Evolutionary conservation across 169 alveolate genomes (phyloP).

Genomic region (Theileria parva): DNA sequence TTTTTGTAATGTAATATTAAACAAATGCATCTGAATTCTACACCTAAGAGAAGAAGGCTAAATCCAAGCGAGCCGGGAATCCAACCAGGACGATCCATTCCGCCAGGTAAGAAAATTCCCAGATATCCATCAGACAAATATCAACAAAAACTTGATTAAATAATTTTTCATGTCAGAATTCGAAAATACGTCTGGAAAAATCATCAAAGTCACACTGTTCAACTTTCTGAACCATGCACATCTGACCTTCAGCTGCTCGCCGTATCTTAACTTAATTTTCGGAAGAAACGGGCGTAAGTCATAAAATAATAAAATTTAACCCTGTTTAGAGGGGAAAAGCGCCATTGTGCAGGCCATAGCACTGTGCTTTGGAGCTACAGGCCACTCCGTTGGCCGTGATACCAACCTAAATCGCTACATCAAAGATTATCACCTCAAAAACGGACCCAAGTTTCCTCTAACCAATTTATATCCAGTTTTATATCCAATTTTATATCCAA

Average conservation of each 20-base stretch:
- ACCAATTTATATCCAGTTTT: constrained; percentile 2
- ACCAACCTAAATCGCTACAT: constrained; percentile 67
- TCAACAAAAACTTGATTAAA: neutral
- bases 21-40: constrained; percentile 13
- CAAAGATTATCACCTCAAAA: constrained; percentile 77
- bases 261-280: constrained; percentile 71
- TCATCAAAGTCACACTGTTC: constrained; percentile 63
- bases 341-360: constrained; percentile 82
- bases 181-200: constrained; percentile 69
- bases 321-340: constrained; percentile 71
- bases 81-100: neutral
- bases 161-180: constrained; percentile 27
- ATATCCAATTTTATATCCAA: neutral
- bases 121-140: neutral
- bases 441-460: constrained; percentile 70
- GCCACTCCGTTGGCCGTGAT: constrained; percentile 77
- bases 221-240: constrained; percentile 78
- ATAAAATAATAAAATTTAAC: too few relatives aligned
- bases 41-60: constrained; percentile 8
- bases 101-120: constrained; percentile 13
- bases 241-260: constrained; percentile 70
- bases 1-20: neutral
- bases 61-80: constrained; percentile 6
- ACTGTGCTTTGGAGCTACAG: constrained; percentile 76
- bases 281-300: constrained; percentile 78